A percentile compares a stretch with the other conserved stretches of the same genome.
Conservation (phyloP, 1,139 yeast species). For the Yamadazyma songkhlaensis region DNA sequence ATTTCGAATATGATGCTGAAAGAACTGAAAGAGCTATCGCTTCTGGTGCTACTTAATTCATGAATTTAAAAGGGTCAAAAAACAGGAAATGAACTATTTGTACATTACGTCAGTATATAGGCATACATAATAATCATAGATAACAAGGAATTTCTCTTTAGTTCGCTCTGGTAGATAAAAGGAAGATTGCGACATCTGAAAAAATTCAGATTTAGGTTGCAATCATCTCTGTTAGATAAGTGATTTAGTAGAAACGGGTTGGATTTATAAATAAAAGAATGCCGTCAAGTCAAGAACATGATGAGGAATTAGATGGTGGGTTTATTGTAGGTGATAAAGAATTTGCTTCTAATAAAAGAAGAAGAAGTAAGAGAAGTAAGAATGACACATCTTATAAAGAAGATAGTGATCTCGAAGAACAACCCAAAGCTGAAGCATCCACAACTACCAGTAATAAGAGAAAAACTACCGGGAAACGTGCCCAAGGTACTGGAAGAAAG, state of each 20-base stretch:
- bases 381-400: constrained; percentile 20
- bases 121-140: constrained; percentile 1
- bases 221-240: too few species aligned
- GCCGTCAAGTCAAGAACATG: constrained; percentile 9
- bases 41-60: constrained; percentile 22
- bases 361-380: constrained; percentile 11
- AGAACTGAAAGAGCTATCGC: constrained; percentile 62
- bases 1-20: constrained; percentile 89
- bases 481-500: neutral
- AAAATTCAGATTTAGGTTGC: too few species aligned
- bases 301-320: constrained; percentile 34
- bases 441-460: constrained; percentile 12
- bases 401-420: constrained; percentile 15
- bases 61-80: neutral
- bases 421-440: constrained; percentile 16
- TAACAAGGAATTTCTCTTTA: too few species aligned
- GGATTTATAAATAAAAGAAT: neutral
- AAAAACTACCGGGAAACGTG: constrained; percentile 18
- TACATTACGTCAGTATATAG: constrained; percentile 5
- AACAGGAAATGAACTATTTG: neutral
- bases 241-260: too few species aligned
- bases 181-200: too few species aligned
- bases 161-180: too few species aligned
- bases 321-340: constrained; percentile 40
- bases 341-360: constrained; percentile 15